These are phyloP conservation scores for Mortierella sp. DNA, from an alignment of 371 early-diverging fungal genomes.

Conservation along the genomic window DNA sequence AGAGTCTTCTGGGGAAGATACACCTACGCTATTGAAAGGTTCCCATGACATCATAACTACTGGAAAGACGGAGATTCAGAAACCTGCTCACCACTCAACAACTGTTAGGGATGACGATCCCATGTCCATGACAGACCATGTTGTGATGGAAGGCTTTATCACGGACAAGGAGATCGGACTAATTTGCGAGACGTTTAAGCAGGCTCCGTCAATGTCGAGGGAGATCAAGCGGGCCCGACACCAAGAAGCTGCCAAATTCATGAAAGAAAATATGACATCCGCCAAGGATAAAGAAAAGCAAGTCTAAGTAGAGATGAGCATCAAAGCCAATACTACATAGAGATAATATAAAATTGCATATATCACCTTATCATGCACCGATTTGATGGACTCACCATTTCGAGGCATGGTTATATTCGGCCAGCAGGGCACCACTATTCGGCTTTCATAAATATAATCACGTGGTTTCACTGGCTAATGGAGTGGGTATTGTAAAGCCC, in stretches of 20 bases:
- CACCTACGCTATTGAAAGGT: slow-evolving; percentile 6
- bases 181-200: slow-evolving; percentile 25
- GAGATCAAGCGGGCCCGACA: slow-evolving; percentile 34
- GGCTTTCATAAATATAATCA: too few relatives aligned
- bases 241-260: slow-evolving; percentile 46
- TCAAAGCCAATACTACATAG: too few relatives aligned
- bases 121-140: slow-evolving; percentile 43
- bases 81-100: not conserved
- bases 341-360: too few relatives aligned
- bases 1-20: slow-evolving; percentile 47
- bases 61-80: not conserved
- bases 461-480: too few relatives aligned
- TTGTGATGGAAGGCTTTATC: slow-evolving; percentile 39
- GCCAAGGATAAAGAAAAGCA: slow-evolving; percentile 35
- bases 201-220: slow-evolving; percentile 11
- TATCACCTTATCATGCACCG: too few relatives aligned
- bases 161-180: slow-evolving; percentile 37
- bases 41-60: not conserved
- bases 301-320: not conserved
- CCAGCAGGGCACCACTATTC: too few relatives aligned
- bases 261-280: slow-evolving; percentile 60
- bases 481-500: too few relatives aligned
- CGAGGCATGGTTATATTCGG: too few relatives aligned
- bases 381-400: too few relatives aligned
- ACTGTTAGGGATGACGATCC: slow-evolving; percentile 27